Percentiles rank a stretch among this genome's conserved stretches.
phyloP scores from a whole-genome alignment of 148 eudicot species.

The Spergularia bocconei region DNA sequence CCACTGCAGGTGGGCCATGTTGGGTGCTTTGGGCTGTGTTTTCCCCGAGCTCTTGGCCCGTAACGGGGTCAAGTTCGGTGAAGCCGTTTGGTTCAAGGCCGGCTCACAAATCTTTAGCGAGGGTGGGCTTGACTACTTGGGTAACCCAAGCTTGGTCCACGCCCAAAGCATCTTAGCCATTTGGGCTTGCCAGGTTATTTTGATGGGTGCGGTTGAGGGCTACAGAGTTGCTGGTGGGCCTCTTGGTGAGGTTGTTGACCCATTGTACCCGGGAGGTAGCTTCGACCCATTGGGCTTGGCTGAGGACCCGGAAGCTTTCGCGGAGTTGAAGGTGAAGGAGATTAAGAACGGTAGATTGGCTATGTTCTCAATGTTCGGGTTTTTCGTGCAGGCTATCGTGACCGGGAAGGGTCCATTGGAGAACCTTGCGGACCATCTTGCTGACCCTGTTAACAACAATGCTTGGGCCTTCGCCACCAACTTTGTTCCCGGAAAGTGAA shows the following conservation, averaged over 20 bases:
- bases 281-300: slow-evolving; percentile 46
- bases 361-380: slow-evolving; percentile 42
- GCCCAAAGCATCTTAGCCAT: slow-evolving; percentile 46
- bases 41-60: slow-evolving; percentile 46
- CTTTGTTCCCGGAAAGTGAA: slow-evolving; percentile 42
- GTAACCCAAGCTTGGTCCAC: slow-evolving; percentile 45
- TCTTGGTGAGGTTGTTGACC: slow-evolving; percentile 43
- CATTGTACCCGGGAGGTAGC: slow-evolving; percentile 42
- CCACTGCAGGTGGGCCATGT: slow-evolving; percentile 46
- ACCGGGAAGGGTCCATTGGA: slow-evolving; percentile 44
- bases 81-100: slow-evolving; percentile 48
- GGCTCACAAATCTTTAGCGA: slow-evolving; percentile 45
- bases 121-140: slow-evolving; percentile 45
- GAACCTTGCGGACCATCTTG: slow-evolving; percentile 36
- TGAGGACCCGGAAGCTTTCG: slow-evolving; percentile 41
- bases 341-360: slow-evolving; percentile 42
- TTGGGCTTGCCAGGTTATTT: slow-evolving; percentile 43
- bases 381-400: slow-evolving; percentile 45
- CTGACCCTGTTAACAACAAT: slow-evolving; percentile 43
- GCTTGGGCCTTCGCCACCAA: slow-evolving; percentile 43
- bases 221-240: slow-evolving; percentile 50
- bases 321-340: slow-evolving; percentile 43
- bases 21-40: slow-evolving; percentile 41
- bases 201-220: slow-evolving; percentile 47
- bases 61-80: slow-evolving; percentile 46